Percentiles rank a stretch among this genome's conserved stretches.
These are phyloP conservation scores for Sherardia arvensis DNA, from an alignment of 257 asterid species.

Conservation along the genomic window DNA sequence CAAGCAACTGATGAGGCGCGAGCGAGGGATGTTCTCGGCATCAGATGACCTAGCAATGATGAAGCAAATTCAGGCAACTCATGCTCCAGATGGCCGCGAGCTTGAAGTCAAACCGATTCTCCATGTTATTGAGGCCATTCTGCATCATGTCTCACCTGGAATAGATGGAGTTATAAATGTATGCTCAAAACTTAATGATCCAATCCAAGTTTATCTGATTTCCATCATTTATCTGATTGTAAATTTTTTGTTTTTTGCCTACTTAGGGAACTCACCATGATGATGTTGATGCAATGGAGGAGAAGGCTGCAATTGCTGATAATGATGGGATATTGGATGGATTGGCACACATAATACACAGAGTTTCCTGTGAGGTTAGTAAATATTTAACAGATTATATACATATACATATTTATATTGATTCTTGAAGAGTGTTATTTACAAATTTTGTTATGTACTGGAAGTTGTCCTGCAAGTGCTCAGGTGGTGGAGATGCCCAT, in stretches of 20 bases:
- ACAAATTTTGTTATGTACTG: neutral
- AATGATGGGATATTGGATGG: constrained; percentile 36
- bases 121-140: constrained; percentile 34
- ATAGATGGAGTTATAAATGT: constrained; percentile 43
- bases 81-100: constrained; percentile 36
- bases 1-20: constrained; percentile 22
- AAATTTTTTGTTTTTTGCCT: too few species aligned
- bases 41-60: constrained; percentile 45
- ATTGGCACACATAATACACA: constrained; percentile 42
- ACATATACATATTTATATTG: neutral
- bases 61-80: constrained; percentile 58
- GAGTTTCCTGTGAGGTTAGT: constrained; percentile 57
- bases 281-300: constrained; percentile 20
- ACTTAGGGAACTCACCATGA: constrained; percentile 36
- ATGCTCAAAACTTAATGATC: neutral
- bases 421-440: neutral
- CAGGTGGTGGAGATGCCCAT: constrained; percentile 54
- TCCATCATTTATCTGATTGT: neutral
- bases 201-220: neutral
- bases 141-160: constrained; percentile 50
- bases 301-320: constrained; percentile 24
- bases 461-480: constrained; percentile 64
- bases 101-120: constrained; percentile 46
- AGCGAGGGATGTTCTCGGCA: constrained; percentile 25
- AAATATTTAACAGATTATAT: too few species aligned